Percentiles rank a stretch among this genome's conserved stretches.
Evolutionary conservation across 768 basidiomycete genomes (phyloP).

Genomic region (Punctularia strigosozonata): DNA sequence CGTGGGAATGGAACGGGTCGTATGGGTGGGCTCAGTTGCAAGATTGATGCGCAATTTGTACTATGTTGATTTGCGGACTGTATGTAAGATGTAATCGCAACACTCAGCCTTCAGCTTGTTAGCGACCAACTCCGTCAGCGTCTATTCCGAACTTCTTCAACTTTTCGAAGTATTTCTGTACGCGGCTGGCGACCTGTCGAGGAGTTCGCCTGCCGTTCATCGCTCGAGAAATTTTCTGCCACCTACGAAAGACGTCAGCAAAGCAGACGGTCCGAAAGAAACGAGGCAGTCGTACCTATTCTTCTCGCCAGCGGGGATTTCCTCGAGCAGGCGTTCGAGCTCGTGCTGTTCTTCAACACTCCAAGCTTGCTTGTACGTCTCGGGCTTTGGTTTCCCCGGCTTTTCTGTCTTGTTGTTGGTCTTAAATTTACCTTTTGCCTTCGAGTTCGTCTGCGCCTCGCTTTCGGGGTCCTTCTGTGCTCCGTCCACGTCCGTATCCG

Average conservation of each 20-base stretch:
- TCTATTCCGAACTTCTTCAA: slow-evolving; percentile 62
- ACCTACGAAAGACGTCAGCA: slow-evolving; percentile 28
- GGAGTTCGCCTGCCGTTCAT: slow-evolving; percentile 73
- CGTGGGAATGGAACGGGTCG: no score
- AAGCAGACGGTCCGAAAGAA: background rate
- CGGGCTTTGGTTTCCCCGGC: slow-evolving; percentile 34
- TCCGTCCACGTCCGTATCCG: no score
- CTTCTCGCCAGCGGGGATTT: slow-evolving; percentile 69
- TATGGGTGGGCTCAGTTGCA: no score
- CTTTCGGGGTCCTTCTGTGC: no score
- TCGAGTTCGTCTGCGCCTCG: background rate
- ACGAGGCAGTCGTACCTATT: slow-evolving; percentile 38
- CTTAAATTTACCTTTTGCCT: background rate
- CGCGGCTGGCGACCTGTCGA: slow-evolving; percentile 78
- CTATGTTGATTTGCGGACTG: no score
- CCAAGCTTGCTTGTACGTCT: slow-evolving; percentile 83
- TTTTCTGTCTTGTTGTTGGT: slow-evolving; percentile 8
- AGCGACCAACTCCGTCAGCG: slow-evolving; percentile 15
- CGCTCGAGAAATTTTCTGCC: slow-evolving; percentile 71
- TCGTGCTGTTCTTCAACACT: slow-evolving; percentile 64
- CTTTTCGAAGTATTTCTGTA: slow-evolving; percentile 84
- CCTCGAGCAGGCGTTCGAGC: slow-evolving; percentile 59
- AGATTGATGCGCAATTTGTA: no score
- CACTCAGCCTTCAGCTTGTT: no score
- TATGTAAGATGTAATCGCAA: no score